These are phyloP conservation scores for Auxenochlorella pyrenoidosa DNA, from an alignment of 139 green algal species.

Conservation along the genomic window DNA sequence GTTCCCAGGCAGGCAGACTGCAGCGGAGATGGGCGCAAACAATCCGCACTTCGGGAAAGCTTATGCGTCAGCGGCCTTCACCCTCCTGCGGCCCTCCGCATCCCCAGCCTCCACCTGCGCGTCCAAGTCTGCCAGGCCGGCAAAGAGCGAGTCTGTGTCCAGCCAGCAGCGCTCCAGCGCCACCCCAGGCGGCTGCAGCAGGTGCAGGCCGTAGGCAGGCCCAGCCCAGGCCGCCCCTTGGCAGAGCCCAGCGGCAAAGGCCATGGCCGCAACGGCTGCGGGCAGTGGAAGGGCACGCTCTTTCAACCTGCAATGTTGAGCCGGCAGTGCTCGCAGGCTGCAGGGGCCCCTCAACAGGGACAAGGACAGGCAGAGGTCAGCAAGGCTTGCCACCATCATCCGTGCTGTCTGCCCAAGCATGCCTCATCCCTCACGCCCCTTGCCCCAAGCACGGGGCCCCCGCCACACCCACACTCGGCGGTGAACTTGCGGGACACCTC, in stretches of 20 bases:
- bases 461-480: neutral
- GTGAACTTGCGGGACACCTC: constrained; percentile 75
- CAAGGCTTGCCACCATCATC: neutral
- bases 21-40: too few relatives aligned
- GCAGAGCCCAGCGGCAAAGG: neutral
- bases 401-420: neutral
- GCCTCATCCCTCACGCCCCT: too few relatives aligned
- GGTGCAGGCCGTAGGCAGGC: constrained; percentile 53
- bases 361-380: neutral
- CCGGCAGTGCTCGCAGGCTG: too few relatives aligned
- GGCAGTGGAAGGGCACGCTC: neutral
- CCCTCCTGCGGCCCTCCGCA: neutral
- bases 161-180: constrained; percentile 57
- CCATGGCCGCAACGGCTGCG: constrained; percentile 23
- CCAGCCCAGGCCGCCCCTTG: constrained; percentile 43
- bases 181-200: constrained; percentile 52
- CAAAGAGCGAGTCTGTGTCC: constrained; percentile 67
- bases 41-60: too few relatives aligned
- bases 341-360: too few relatives aligned
- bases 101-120: constrained; percentile 19
- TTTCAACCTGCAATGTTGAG: too few relatives aligned
- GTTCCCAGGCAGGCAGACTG: too few relatives aligned
- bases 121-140: constrained; percentile 54
- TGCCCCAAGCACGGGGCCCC: too few relatives aligned
- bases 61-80: too few relatives aligned